Conservation (phyloP, 2,329 filamentous ascomycete species). For the Paecilomyces niveus region DNA sequence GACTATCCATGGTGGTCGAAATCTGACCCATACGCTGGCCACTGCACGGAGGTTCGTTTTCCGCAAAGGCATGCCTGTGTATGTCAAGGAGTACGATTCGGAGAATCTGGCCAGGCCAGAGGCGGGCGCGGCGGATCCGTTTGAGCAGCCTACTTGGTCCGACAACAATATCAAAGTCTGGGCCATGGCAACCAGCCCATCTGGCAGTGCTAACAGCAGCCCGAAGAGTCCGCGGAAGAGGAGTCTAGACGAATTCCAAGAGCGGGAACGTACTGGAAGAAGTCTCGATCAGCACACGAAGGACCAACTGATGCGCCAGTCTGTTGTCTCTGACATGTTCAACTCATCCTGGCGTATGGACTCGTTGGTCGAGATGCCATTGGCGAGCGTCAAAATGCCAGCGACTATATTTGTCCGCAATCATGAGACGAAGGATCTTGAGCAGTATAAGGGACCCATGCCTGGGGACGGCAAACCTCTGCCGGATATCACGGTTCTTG, state of each 20-base stretch:
- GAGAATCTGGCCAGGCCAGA: conserved; percentile 18
- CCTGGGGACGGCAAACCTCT: conserved; percentile 45
- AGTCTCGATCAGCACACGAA: conserved; percentile 17
- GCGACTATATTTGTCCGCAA: conserved; percentile 64
- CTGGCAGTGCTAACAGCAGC: conserved; percentile 1
- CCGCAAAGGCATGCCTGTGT: conserved; percentile 70
- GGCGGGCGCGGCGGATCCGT: conserved; percentile 14
- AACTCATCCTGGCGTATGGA: conserved; percentile 69
- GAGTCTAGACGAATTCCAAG: conserved; percentile 44
- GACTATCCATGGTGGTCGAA: conserved; percentile 71
- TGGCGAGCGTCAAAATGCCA: conserved; percentile 61
- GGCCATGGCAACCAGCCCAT: conserved; percentile 58
- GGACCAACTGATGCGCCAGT: conserved; percentile 49
- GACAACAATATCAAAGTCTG: conserved; percentile 77
- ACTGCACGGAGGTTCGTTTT: conserved; percentile 80
- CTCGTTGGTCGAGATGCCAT: conserved; percentile 57
- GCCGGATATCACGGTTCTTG: conserved; percentile 63
- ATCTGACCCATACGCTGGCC: conserved; percentile 73
- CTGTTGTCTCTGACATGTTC: conserved; percentile 70
- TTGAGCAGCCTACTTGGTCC: conserved; percentile 58
- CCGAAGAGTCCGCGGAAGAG: conserved; percentile 37
- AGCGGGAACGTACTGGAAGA: conserved; percentile 8
- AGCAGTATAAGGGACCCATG: conserved; percentile 62
- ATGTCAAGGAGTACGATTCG: conserved; percentile 58
- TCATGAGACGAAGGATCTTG: conserved; percentile 54